A percentile compares a stretch with the other conserved stretches of the same genome.
Conservation (phyloP, 768 basidiomycete genomes). For the Pulveroboletus sp. region DNA sequence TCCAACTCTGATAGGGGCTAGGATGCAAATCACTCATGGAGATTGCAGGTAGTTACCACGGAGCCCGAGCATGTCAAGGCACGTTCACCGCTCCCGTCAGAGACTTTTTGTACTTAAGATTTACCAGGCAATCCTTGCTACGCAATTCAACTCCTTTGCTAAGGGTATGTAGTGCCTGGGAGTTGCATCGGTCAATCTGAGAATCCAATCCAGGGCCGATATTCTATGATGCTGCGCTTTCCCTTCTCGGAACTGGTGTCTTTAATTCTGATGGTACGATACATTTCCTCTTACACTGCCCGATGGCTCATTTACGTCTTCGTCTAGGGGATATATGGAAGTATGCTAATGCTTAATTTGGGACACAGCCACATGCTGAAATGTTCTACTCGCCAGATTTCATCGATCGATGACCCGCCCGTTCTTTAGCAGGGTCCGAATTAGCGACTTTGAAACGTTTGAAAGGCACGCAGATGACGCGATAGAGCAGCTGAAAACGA, state of each 20-base stretch:
- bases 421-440: conserved; percentile 53
- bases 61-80: conserved; percentile 50
- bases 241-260: conserved; percentile 53
- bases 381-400: conserved; percentile 35
- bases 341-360: conserved; percentile 23
- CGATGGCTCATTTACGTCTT: not conserved
- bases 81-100: not conserved
- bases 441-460: conserved; percentile 53
- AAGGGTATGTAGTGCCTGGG: conserved; percentile 31
- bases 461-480: conserved; percentile 47
- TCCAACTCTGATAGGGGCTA: conserved; percentile 3
- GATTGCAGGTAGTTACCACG: conserved; percentile 38
- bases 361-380: not conserved
- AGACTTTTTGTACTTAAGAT: not conserved
- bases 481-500: conserved; percentile 39
- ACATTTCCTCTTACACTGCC: not conserved
- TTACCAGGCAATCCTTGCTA: conserved; percentile 39
- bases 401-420: conserved; percentile 59
- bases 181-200: conserved; percentile 19
- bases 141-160: conserved; percentile 40
- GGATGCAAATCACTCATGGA: not conserved
- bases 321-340: conserved; percentile 60
- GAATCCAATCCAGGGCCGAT: conserved; percentile 14
- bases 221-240: conserved; percentile 10
- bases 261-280: conserved; percentile 53